These are phyloP conservation scores for Vaccinium darrowii DNA, from an alignment of 148 eudicot genomes.

Conservation along the genomic window DNA sequence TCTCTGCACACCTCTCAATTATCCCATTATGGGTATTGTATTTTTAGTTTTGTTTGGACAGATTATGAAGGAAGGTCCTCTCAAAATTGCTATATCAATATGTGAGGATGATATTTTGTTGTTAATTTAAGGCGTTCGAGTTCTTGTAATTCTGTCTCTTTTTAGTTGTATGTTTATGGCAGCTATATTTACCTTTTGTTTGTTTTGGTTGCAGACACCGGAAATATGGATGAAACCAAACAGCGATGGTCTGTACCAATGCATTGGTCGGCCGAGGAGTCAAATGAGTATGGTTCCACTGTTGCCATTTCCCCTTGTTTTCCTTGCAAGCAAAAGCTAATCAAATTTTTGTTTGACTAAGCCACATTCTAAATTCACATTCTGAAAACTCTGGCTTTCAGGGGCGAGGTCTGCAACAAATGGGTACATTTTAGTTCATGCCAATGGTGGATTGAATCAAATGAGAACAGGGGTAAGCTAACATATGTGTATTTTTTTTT, in stretches of 20 bases:
- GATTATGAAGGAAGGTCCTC: too few species aligned
- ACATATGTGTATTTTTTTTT: not conserved
- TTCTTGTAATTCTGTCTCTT: not conserved
- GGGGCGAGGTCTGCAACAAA: constrained; percentile 41
- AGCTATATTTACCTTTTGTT: not conserved
- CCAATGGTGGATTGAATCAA: constrained; percentile 74
- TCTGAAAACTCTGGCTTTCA: constrained; percentile 4
- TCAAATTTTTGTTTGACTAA: not conserved
- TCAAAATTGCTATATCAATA: too few species aligned
- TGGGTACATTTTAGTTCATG: constrained; percentile 61
- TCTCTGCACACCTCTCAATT: too few species aligned
- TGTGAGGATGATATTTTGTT: too few species aligned
- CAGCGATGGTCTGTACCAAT: constrained; percentile 39
- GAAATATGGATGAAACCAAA: constrained; percentile 61
- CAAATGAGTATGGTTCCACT: constrained; percentile 34
- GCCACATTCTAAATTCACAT: not conserved
- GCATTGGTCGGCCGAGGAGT: constrained; percentile 48
- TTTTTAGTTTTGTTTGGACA: too few species aligned
- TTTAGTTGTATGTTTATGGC: not conserved
- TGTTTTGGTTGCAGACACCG: constrained; percentile 29
- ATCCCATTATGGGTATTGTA: too few species aligned
- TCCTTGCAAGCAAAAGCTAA: not conserved
- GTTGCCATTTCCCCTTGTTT: not conserved
- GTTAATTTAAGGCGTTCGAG: not conserved
- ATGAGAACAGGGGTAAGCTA: constrained; percentile 50